Conservation (phyloP, 2,329 filamentous ascomycete genomes). For the Aspergillus sp. region DNA sequence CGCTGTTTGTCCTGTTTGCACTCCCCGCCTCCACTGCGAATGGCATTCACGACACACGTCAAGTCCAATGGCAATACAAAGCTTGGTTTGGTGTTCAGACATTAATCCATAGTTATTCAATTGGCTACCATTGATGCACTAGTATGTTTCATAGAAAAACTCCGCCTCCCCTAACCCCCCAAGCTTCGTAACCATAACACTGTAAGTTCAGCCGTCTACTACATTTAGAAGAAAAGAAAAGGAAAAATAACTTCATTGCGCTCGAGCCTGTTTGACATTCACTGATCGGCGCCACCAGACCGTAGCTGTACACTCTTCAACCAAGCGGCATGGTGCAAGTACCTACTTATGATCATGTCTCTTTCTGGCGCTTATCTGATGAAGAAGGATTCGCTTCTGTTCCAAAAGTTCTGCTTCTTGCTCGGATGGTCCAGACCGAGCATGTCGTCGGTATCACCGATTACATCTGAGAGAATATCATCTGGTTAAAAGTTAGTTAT, state of each 20-base stretch:
- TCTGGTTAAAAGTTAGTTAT: constrained; percentile 30
- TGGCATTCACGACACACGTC: background rate
- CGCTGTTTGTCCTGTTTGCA: constrained; percentile 39
- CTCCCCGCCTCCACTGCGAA: background rate
- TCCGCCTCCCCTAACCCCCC: background rate
- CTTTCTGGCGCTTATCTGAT: constrained; percentile 50
- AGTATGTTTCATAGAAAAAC: background rate
- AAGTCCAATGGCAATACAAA: background rate
- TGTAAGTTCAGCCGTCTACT: background rate
- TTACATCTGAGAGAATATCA: constrained; percentile 51
- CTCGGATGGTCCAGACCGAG: constrained; percentile 67
- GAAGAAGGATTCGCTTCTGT: constrained; percentile 63
- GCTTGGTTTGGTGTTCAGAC: background rate
- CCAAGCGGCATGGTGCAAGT: background rate
- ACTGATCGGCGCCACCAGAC: background rate
- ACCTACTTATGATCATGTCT: background rate
- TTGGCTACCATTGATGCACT: background rate
- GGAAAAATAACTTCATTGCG: background rate
- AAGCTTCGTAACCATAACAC: background rate
- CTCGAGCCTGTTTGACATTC: background rate
- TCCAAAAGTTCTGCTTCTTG: constrained; percentile 60
- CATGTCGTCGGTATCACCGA: constrained; percentile 78
- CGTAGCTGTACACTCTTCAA: background rate
- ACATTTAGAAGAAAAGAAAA: background rate
- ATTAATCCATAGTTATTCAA: background rate